phyloP scores from a whole-genome alignment of 768 basidiomycete genomes.

The Boletus tomentosulus region DNA sequence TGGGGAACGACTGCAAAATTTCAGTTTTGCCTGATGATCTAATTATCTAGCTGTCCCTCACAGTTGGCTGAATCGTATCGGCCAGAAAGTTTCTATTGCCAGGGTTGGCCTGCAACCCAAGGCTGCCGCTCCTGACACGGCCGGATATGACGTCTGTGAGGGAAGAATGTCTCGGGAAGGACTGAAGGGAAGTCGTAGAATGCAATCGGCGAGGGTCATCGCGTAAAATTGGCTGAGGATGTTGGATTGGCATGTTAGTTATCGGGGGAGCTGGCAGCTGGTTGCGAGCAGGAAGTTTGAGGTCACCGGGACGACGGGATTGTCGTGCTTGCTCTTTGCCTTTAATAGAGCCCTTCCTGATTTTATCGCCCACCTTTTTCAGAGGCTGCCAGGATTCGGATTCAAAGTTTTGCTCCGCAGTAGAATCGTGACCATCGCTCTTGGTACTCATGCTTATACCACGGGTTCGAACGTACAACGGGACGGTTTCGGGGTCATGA shows the following conservation, averaged over 20 bases:
- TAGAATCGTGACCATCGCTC: constrained; percentile 38
- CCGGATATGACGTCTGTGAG: constrained; percentile 36
- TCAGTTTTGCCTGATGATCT: constrained; percentile 5
- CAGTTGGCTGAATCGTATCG: constrained; percentile 21
- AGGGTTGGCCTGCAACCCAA: constrained; percentile 41
- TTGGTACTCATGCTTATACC: constrained; percentile 53
- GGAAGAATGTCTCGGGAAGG: constrained; percentile 31
- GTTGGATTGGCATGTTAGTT: constrained; percentile 32
- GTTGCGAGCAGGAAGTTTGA: constrained; percentile 58
- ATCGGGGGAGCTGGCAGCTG: constrained; percentile 34
- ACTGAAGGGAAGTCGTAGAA: constrained; percentile 37
- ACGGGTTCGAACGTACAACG: constrained; percentile 44
- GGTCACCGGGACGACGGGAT: constrained; percentile 51
- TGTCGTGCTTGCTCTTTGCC: constrained; percentile 40
- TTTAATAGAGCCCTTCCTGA: constrained; percentile 47
- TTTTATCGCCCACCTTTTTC: constrained; percentile 38
- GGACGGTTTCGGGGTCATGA: constrained; percentile 23
- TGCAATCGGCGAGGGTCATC: constrained; percentile 39
- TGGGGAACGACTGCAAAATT: constrained; percentile 22
- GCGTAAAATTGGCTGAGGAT: constrained; percentile 33
- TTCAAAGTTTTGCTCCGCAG: constrained; percentile 45
- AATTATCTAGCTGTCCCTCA: constrained; percentile 13
- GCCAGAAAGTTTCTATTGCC: constrained; percentile 13
- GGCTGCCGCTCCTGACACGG: constrained; percentile 58
- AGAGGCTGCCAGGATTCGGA: constrained; percentile 48